Conservation (phyloP, 164 flowering plant genomes). For the Piper longum region DNA sequence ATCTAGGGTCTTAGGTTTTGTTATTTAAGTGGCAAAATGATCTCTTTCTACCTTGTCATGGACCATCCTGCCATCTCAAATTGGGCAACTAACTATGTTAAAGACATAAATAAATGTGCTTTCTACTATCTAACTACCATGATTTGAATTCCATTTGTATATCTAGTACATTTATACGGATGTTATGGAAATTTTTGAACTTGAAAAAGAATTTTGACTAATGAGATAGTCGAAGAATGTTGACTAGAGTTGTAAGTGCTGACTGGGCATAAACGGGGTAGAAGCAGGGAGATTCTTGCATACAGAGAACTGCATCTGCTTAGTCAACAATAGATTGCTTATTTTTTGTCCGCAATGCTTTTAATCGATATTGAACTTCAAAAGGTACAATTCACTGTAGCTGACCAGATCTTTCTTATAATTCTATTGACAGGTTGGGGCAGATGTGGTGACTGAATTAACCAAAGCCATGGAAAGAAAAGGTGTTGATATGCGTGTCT, state of each 20-base stretch:
- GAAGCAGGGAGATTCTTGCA: too few species aligned
- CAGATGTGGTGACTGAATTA: slow-evolving; percentile 61
- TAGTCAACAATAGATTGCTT: not conserved
- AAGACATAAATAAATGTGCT: not conserved
- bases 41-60: too few species aligned
- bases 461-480: slow-evolving; percentile 57
- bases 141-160: not conserved
- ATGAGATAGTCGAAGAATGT: too few species aligned
- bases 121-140: not conserved
- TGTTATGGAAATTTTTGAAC: too few species aligned
- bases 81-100: too few species aligned
- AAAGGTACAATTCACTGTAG: not conserved
- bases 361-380: not conserved
- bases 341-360: not conserved
- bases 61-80: too few species aligned
- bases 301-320: not conserved
- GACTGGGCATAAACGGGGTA: too few species aligned
- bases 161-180: too few species aligned
- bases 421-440: slow-evolving; percentile 35
- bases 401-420: not conserved
- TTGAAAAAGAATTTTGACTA: too few species aligned
- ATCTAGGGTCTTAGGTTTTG: too few species aligned
- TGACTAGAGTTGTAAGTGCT: too few species aligned
- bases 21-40: too few species aligned
- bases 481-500: slow-evolving; percentile 66